Percentiles rank a stretch among this genome's conserved stretches.
phyloP scores from a whole-genome alignment of 2,329 filamentous ascomycete genomes.

The Ceratocystis cacaofunesta region DNA sequence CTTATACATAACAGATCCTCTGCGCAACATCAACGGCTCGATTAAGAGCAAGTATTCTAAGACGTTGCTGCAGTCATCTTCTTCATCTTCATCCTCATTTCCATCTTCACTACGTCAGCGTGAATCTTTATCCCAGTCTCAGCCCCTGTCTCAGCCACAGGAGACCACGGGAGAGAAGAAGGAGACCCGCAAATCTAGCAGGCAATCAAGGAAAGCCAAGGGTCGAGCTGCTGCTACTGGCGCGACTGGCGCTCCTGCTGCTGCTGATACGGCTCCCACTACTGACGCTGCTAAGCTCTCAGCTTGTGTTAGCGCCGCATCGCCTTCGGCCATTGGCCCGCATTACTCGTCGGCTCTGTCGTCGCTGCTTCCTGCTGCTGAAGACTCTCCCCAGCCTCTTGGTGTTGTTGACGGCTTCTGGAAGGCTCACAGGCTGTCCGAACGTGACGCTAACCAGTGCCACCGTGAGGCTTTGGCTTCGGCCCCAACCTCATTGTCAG shows the following conservation, averaged over 20 bases:
- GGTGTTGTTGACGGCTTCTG: slow-evolving; percentile 5
- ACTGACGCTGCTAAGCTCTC: neutral
- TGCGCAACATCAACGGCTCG: slow-evolving; percentile 15
- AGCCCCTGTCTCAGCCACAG: neutral
- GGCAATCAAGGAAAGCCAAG: neutral
- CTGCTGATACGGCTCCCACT: neutral
- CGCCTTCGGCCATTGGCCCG: neutral
- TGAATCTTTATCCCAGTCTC: neutral
- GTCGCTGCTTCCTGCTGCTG: neutral
- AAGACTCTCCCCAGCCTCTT: slow-evolving; percentile 8
- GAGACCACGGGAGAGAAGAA: neutral
- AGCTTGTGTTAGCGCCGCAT: neutral
- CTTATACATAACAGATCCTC: slow-evolving; percentile 12
- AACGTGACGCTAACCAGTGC: neutral
- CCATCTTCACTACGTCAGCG: neutral
- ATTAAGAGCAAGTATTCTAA: slow-evolving; percentile 15
- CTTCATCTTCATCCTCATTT: too few relatives aligned
- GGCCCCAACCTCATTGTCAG: neutral
- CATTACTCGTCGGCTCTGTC: neutral
- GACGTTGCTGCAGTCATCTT: neutral
- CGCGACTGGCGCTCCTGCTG: neutral
- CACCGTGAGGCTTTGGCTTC: slow-evolving; percentile 4
- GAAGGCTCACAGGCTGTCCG: neutral
- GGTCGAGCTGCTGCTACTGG: neutral
- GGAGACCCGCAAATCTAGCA: neutral